A percentile compares a stretch with the other conserved stretches of the same genome.
phyloP scores from a whole-genome alignment of 306 rosid species.

The Castanea mollissima region DNA sequence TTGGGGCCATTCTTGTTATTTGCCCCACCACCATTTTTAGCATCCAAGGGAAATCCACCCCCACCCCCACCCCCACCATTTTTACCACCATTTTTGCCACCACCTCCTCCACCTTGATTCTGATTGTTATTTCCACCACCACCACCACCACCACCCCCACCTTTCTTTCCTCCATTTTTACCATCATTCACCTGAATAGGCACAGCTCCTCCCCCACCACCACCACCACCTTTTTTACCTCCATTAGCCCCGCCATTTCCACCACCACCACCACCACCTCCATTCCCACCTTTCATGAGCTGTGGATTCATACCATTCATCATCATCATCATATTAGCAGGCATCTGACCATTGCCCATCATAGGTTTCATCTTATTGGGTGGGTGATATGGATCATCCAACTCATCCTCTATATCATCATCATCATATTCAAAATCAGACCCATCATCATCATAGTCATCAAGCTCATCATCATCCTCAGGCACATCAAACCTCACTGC shows the following conservation, averaged over 20 bases:
- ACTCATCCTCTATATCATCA: slow-evolving; percentile 54
- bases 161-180: slow-evolving; percentile 32
- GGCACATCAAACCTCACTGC: slow-evolving; percentile 54
- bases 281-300: slow-evolving; percentile 24
- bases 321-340: slow-evolving; percentile 36
- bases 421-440: slow-evolving; percentile 6
- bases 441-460: slow-evolving; percentile 22
- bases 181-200: slow-evolving; percentile 24
- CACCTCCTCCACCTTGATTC: slow-evolving; percentile 31
- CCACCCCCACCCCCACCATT: slow-evolving; percentile 18
- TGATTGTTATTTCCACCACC: slow-evolving; percentile 31
- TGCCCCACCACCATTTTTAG: slow-evolving; percentile 27
- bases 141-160: slow-evolving; percentile 22
- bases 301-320: slow-evolving; percentile 8
- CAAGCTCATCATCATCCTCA: slow-evolving; percentile 41
- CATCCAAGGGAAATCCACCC: slow-evolving; percentile 18
- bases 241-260: too few relatives aligned
- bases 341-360: slow-evolving; percentile 35
- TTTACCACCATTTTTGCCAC: slow-evolving; percentile 36
- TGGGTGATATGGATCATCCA: slow-evolving; percentile 41
- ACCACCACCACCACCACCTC: slow-evolving; percentile 32
- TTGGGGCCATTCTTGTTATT: slow-evolving; percentile 10
- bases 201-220: slow-evolving; percentile 17
- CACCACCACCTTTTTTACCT: slow-evolving; percentile 1
- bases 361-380: slow-evolving; percentile 44